phyloP scores from a whole-genome alignment of 352 stramenopile species.

The Phytophthora palmivora region DNA sequence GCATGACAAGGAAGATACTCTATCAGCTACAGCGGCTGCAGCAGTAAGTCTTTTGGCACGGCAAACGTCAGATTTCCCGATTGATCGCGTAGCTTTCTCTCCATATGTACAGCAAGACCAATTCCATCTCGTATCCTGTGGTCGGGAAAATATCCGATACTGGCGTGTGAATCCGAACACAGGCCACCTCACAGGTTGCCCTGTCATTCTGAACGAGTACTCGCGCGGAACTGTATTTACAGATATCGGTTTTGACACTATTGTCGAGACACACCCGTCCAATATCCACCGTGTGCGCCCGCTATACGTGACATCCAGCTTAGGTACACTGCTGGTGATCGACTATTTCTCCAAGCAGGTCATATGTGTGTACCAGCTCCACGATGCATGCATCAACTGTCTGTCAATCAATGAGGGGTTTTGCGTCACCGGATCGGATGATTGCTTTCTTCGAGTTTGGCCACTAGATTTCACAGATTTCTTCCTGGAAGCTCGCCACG shows the following conservation, averaged over 20 bases:
- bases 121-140: conserved; percentile 87
- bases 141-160: conserved; percentile 93
- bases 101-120: conserved; percentile 70
- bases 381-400: conserved; percentile 85
- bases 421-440: conserved; percentile 87
- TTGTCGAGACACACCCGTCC: conserved; percentile 62
- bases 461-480: conserved; percentile 93
- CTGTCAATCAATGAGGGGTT: conserved; percentile 91
- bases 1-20: not conserved
- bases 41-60: conserved; percentile 61
- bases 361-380: conserved; percentile 91
- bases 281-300: conserved; percentile 62
- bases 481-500: conserved; percentile 91
- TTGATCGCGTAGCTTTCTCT: conserved; percentile 80
- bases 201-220: conserved; percentile 91
- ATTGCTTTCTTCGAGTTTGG: conserved; percentile 92
- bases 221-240: conserved; percentile 87
- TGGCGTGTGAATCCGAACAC: conserved; percentile 73
- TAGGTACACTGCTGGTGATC: conserved; percentile 81
- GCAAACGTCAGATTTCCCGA: conserved; percentile 89
- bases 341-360: conserved; percentile 86
- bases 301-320: conserved; percentile 81
- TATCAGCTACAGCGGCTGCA: not conserved
- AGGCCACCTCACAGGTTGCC: conserved; percentile 75
- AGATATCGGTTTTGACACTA: conserved; percentile 83